phyloP scores from a whole-genome alignment of 345 rosid genomes.

The Litchi chinensis region DNA sequence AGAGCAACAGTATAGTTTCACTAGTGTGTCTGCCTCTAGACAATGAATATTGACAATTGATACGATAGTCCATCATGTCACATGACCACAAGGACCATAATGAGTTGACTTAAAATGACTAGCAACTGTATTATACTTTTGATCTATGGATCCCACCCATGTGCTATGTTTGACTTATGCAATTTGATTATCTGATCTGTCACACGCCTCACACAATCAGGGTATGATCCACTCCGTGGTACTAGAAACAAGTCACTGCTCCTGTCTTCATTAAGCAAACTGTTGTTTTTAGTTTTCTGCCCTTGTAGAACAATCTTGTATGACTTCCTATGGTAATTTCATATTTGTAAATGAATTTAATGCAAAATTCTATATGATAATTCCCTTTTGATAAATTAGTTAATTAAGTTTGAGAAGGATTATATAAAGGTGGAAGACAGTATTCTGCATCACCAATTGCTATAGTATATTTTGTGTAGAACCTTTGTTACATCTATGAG shows the following conservation, averaged over 20 bases:
- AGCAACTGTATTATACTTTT: neutral
- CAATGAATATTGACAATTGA: neutral
- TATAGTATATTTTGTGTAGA: neutral
- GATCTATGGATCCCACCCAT: slow-evolving; percentile 15
- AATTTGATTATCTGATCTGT: neutral
- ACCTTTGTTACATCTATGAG: neutral
- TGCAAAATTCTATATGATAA: neutral
- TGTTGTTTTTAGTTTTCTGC: neutral
- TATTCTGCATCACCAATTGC: neutral
- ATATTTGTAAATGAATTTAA: neutral
- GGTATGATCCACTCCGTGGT: neutral
- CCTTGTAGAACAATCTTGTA: neutral
- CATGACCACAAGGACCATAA: neutral
- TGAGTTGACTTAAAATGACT: slow-evolving; percentile 5
- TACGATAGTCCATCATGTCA: neutral
- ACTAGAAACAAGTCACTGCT: neutral
- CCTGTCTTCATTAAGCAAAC: neutral
- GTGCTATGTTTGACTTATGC: slow-evolving; percentile 7
- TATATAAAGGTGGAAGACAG: neutral
- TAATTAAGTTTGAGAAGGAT: neutral
- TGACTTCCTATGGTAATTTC: neutral
- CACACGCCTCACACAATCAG: neutral
- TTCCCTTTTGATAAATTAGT: neutral
- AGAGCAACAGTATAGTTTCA: neutral
- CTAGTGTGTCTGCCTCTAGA: neutral